Evolutionary conservation across 495 filamentous ascomycete species (phyloP).

Genomic region (Penicillium chermesinum): DNA sequence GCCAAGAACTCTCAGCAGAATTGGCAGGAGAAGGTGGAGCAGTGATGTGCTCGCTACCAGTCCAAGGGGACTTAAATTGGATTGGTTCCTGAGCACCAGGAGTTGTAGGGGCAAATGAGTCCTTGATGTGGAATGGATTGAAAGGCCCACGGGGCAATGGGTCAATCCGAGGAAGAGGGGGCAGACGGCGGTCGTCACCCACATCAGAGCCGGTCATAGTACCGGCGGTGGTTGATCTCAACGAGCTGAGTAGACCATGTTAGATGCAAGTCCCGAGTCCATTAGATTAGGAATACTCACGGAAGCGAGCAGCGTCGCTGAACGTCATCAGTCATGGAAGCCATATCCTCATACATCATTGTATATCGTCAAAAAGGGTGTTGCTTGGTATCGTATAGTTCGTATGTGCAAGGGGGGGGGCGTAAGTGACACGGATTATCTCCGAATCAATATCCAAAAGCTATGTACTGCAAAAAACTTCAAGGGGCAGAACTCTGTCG

Average conservation of each 20-base stretch:
- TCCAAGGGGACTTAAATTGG: slow-evolving; percentile 36
- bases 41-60: slow-evolving; percentile 27
- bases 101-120: slow-evolving; percentile 31
- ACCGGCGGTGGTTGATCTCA: slow-evolving; percentile 15
- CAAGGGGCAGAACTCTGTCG: not conserved
- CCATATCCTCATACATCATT: slow-evolving; percentile 35
- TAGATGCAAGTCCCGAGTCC: slow-evolving; percentile 1
- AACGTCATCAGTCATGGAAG: slow-evolving; percentile 26
- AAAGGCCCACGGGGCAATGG: slow-evolving; percentile 42
- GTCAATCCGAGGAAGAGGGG: slow-evolving; percentile 40
- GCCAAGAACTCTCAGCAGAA: slow-evolving; percentile 41
- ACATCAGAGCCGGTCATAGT: slow-evolving; percentile 18
- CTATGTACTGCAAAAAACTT: slow-evolving; percentile 18
- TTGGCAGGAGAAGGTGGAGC: slow-evolving; percentile 41
- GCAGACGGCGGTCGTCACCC: slow-evolving; percentile 37
- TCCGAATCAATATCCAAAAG: slow-evolving; percentile 3
- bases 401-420: slow-evolving; percentile 19
- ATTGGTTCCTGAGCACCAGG: slow-evolving; percentile 35
- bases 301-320: slow-evolving; percentile 38
- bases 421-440: slow-evolving; percentile 9
- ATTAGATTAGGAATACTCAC: slow-evolving; percentile 21
- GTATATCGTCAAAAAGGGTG: slow-evolving; percentile 9
- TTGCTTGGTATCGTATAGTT: not conserved
- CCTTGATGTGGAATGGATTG: slow-evolving; percentile 33
- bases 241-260: slow-evolving; percentile 9